Percentiles rank a stretch among this genome's conserved stretches.
These are phyloP conservation scores for Larix kaempferi DNA, from an alignment of 75 land plant species.

Conservation along the genomic window DNA sequence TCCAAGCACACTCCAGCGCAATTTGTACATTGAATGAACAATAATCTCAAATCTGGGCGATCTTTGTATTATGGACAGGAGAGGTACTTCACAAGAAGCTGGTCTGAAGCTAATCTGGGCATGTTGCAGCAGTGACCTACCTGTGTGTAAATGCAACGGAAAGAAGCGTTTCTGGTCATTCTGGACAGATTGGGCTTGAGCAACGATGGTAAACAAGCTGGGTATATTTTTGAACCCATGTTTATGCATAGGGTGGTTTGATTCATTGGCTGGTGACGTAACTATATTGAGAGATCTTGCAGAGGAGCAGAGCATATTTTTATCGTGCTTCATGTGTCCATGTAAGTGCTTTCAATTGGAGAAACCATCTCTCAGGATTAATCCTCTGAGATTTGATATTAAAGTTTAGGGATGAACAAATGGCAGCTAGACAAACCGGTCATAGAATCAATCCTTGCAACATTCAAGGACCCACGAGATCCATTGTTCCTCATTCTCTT, in stretches of 20 bases:
- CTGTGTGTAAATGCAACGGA: no score
- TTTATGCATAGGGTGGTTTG: not conserved
- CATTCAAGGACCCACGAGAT: slow-evolving; percentile 55
- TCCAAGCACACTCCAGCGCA: no score
- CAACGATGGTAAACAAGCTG: not conserved
- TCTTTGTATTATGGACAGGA: no score
- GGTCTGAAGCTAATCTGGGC: no score
- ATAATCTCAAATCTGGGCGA: no score
- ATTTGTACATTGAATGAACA: no score
- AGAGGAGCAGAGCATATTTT: not conserved
- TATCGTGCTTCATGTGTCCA: not conserved
- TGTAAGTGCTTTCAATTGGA: not conserved
- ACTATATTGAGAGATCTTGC: not conserved
- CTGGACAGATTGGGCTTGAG: no score
- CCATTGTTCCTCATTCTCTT: slow-evolving; percentile 85
- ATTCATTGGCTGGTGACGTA: not conserved
- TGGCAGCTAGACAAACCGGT: slow-evolving; percentile 78
- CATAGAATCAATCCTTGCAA: slow-evolving; percentile 60
- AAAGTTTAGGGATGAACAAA: slow-evolving; percentile 12
- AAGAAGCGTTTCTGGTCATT: no score
- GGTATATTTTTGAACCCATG: not conserved
- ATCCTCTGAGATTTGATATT: not conserved
- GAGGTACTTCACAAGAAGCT: no score
- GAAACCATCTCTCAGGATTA: not conserved
- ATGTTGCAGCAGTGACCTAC: no score